A percentile compares a stretch with the other conserved stretches of the same genome.
These are phyloP conservation scores for Ailanthus altissimus DNA, from an alignment of 345 rosid species.

Conservation along the genomic window DNA sequence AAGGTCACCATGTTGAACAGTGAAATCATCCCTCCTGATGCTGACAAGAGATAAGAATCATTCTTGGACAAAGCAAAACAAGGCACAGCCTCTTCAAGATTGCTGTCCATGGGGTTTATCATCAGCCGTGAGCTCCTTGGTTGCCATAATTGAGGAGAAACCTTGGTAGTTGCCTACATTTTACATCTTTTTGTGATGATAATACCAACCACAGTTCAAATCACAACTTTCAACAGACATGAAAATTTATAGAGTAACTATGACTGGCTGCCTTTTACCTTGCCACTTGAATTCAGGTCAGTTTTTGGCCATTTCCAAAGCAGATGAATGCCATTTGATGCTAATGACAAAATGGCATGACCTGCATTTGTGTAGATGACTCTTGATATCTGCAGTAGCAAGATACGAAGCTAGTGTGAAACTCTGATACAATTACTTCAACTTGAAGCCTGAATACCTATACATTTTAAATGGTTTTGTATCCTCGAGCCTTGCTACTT, in stretches of 20 bases:
- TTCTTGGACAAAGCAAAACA: slow-evolving; percentile 46
- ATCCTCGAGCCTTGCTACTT: neutral
- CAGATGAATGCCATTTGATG: slow-evolving; percentile 40
- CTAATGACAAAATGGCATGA: slow-evolving; percentile 47
- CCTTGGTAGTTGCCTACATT: slow-evolving; percentile 38
- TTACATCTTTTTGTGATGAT: slow-evolving; percentile 6
- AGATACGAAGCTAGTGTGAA: slow-evolving; percentile 17
- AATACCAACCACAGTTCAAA: neutral
- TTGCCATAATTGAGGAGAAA: slow-evolving; percentile 37
- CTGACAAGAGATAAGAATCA: slow-evolving; percentile 46
- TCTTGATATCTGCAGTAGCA: slow-evolving; percentile 41
- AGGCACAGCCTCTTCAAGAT: slow-evolving; percentile 29
- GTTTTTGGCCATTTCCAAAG: slow-evolving; percentile 44
- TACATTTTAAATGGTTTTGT: neutral
- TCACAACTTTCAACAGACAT: neutral
- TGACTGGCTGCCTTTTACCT: slow-evolving; percentile 25
- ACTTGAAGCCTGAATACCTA: neutral
- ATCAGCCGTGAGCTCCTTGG: slow-evolving; percentile 29
- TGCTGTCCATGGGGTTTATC: slow-evolving; percentile 29
- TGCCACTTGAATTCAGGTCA: slow-evolving; percentile 29
- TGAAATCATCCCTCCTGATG: slow-evolving; percentile 49
- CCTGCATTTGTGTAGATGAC: slow-evolving; percentile 45
- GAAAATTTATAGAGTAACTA: neutral
- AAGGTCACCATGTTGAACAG: slow-evolving; percentile 42
- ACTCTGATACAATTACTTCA: neutral